phyloP scores from a whole-genome alignment of 2,329 filamentous ascomycete genomes.

The Pseudogymnoascus sp. region DNA sequence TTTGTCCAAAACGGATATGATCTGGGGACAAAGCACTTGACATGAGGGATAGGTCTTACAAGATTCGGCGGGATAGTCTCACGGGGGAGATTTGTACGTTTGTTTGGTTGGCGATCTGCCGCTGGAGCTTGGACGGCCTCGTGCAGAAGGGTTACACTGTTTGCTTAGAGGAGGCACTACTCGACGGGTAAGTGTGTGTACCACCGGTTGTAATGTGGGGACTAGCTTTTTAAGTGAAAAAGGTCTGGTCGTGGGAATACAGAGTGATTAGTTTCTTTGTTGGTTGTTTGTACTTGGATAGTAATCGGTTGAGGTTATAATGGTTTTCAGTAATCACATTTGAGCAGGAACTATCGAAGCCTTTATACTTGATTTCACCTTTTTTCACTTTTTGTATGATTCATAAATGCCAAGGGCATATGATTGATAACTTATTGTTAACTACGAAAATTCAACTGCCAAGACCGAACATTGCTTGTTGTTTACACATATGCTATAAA shows the following conservation, averaged over 20 bases:
- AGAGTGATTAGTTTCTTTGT: conserved; percentile 10
- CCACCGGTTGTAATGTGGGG: conserved; percentile 4
- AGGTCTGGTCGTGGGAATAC: neutral
- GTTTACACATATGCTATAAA: conserved; percentile 6
- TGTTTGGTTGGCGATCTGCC: neutral
- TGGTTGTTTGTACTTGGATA: neutral
- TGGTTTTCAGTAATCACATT: neutral
- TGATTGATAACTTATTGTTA: conserved; percentile 1
- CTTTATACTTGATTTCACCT: neutral
- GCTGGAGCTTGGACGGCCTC: conserved; percentile 3
- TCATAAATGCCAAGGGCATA: neutral
- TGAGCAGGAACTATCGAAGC: neutral
- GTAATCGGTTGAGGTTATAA: neutral
- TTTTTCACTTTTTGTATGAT: conserved; percentile 1
- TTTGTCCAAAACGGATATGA: neutral
- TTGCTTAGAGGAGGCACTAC: conserved; percentile 1
- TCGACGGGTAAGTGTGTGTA: conserved; percentile 10
- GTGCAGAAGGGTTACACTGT: conserved; percentile 7
- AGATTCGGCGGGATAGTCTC: conserved; percentile 1
- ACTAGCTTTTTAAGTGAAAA: conserved; percentile 6
- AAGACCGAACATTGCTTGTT: neutral
- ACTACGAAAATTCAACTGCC: neutral
- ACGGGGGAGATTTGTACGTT: conserved; percentile 5
- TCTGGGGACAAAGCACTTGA: neutral
- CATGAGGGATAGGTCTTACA: neutral